phyloP scores from a whole-genome alignment of 192 early-diverging fungal species.

The Coemansia sp. region DNA sequence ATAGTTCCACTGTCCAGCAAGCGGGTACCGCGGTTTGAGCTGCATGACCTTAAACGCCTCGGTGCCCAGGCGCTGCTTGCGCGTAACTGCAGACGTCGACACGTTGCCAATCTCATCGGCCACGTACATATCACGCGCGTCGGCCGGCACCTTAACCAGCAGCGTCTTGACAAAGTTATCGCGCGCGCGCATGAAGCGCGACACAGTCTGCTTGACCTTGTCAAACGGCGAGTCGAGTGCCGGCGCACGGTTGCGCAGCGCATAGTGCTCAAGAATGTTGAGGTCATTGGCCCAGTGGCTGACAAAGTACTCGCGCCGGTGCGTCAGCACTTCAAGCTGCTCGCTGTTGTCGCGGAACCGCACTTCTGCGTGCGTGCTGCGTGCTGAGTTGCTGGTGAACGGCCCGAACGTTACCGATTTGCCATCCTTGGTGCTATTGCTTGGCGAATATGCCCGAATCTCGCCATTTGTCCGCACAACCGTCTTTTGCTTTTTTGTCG shows the following conservation, averaged over 20 bases:
- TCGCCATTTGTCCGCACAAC: slow-evolving; percentile 53
- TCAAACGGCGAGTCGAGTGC: slow-evolving; percentile 12
- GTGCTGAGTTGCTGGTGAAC: slow-evolving; percentile 36
- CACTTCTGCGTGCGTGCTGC: slow-evolving; percentile 44
- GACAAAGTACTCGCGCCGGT: slow-evolving; percentile 55
- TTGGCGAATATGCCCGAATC: slow-evolving; percentile 14
- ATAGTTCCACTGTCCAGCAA: slow-evolving; percentile 97
- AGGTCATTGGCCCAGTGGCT: slow-evolving; percentile 84
- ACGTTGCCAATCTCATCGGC: slow-evolving; percentile 89
- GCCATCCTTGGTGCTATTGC: slow-evolving; percentile 39
- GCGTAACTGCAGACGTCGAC: slow-evolving; percentile 73
- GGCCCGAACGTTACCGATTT: slow-evolving; percentile 74
- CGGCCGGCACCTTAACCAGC: slow-evolving; percentile 60
- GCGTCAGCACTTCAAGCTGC: slow-evolving; percentile 61
- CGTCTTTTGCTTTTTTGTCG: slow-evolving; percentile 71
- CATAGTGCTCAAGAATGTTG: slow-evolving; percentile 78
- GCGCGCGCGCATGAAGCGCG: slow-evolving; percentile 17
- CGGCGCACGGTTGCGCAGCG: slow-evolving; percentile 60
- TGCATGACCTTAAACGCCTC: slow-evolving; percentile 59
- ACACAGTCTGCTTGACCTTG: slow-evolving; percentile 24
- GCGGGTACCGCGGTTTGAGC: slow-evolving; percentile 86
- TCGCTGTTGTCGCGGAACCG: slow-evolving; percentile 68
- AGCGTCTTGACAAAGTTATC: slow-evolving; percentile 46
- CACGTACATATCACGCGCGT: slow-evolving; percentile 75
- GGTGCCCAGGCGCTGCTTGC: slow-evolving; percentile 19